Evolutionary conservation across 805 yeast species (phyloP), one percentile per base, ranked within the genome.

Genomic region (Lachancea sp.): DNA sequence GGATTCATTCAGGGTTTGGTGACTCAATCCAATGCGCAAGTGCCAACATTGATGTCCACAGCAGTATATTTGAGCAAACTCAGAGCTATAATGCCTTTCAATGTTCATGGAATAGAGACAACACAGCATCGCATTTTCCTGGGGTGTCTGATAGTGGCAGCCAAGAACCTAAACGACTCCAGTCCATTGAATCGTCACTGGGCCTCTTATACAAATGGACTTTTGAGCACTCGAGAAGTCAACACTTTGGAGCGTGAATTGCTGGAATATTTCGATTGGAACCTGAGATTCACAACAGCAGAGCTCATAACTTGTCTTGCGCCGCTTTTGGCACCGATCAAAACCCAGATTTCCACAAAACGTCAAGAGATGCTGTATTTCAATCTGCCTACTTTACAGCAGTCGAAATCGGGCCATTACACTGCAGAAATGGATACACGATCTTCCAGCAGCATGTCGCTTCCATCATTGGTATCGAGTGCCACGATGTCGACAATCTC

Each of bases 171-270:
- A 52, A 91, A 91, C 66, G 99, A 91, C 70, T 85, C 95, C 3
- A 82, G 95, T 17, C 99, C 99, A 36, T 75, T 91, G 62, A 91
- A 91, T 69, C 90, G 85, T 68, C 97, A 93, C 69, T 91, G 99
- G 99, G 82, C 95, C 3, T 75, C 79, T 49, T 90, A 91, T 70
- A 90, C 98, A 2, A 82, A 83, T 60, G 97, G 97, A 0, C 72
- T 93, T 36, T 75, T 91, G 49, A 62, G 81, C 9, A 69, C 85
- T 32, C 73, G 73, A 18, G 98, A 91, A 59, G 88, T 93, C 44
- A 93, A 91, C 66, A 80, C 89, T 52, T 85, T 95, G 58, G 99
- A 91, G 68, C 75, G 90, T 53, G 98, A 91, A 67, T 71, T 93
- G 56, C 78, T 91, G 40, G 78, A 76, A 41, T 79, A 87, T 50